A percentile compares a stretch with the other conserved stretches of the same genome.
Conservation (phyloP, 192 early-diverging fungal species). For the Backusella circina region DNA sequence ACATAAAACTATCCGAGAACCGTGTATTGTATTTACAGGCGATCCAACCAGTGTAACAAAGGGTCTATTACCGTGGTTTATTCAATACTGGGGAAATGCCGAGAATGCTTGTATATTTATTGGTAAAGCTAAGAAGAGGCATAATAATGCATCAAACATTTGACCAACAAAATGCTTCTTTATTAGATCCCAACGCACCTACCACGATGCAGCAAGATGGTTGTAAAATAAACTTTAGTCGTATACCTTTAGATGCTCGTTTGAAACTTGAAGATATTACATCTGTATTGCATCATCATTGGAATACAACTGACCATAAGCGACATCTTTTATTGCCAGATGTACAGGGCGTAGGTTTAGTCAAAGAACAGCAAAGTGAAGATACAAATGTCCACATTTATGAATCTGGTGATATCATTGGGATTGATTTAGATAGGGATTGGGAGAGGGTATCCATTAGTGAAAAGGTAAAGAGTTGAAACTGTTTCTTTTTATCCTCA, state of each 20-base stretch:
- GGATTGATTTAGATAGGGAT: constrained; percentile 16
- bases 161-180: background rate
- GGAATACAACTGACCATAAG: background rate
- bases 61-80: constrained; percentile 26
- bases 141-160: background rate
- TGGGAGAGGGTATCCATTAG: constrained; percentile 21
- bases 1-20: constrained; percentile 42
- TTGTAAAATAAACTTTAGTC: constrained; percentile 12
- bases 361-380: constrained; percentile 9
- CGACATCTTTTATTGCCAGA: constrained; percentile 11
- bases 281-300: constrained; percentile 4
- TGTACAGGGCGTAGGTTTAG: constrained; percentile 1
- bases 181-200: constrained; percentile 15
- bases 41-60: constrained; percentile 11
- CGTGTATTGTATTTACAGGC: constrained; percentile 61
- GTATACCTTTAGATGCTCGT: constrained; percentile 21
- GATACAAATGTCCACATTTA: constrained; percentile 9
- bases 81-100: constrained; percentile 21
- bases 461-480: constrained; percentile 18
- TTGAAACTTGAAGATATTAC: background rate
- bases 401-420: constrained; percentile 13
- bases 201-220: background rate
- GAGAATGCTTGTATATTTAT: constrained; percentile 18
- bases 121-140: background rate
- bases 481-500: too few species aligned